Evolutionary conservation across 2,329 filamentous ascomycete species (phyloP), one percentile per base, ranked within the genome.

Genomic region (Biscogniauxia sp.): DNA sequence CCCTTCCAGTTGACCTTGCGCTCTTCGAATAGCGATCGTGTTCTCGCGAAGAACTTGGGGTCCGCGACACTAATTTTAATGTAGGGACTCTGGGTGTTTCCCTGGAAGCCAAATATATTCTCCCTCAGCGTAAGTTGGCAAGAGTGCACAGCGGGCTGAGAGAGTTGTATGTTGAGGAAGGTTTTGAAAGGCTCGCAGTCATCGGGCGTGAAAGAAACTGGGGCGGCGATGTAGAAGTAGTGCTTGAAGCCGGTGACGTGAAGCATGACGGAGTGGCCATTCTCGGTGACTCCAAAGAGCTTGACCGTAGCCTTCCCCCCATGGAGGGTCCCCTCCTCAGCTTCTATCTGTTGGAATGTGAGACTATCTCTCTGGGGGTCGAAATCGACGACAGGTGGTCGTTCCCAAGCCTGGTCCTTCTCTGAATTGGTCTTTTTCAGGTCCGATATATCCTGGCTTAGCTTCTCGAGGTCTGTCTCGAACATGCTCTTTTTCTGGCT

Each of bases 161-260:
- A 90, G 55, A 97, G 76, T 72, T 91, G 88, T 5, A 84, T 82
- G 70, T 99, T 93, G 37, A 99, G 84, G 71, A 87, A 98, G 3
- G 85, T 80, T 72, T 89, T 91, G 81, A 90, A 99, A 0, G 85
- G 79, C 17, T 88, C 82, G 74, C 92, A 93, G 73, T 99, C 93
- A 51, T 87, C 83, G 53, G 87, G 86, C 26, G 86, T 85, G 75
- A 99, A 99, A 25, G 86, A 85, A 8, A 93, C 80, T 0, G 95
- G 95, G 0, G 96, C 95, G 9, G 92, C 90, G 53, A 98, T 87
- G 71, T 97, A 99, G 59, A 99, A 86, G 73, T 99, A 99, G 75
- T 99, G 95, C 68, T 92, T 89, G 77, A 99, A 99, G 72, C 93
- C 92, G 17, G 91, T 97, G 64, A 99, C 93, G 75, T 99, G 95